These are phyloP conservation scores for Eucalyptus shirleyi DNA, from an alignment of 345 rosid genomes.

Conservation along the genomic window DNA sequence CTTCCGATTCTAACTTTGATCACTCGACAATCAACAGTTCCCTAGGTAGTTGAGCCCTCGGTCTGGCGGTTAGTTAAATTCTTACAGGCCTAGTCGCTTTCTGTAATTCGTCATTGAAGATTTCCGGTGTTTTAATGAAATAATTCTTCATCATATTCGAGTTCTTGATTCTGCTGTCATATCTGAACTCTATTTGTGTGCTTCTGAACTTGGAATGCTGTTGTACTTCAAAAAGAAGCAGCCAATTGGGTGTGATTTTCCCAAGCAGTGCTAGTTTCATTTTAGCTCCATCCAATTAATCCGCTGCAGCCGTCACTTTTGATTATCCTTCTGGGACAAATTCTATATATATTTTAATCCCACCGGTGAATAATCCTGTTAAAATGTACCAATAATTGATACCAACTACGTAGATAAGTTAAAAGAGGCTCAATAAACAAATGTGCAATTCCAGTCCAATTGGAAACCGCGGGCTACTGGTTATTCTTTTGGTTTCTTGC, in stretches of 20 bases:
- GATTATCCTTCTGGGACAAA: not conserved
- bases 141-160: not conserved
- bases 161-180: not conserved
- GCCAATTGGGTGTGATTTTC: not conserved
- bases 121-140: not conserved
- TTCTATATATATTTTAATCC: not conserved
- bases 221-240: not conserved
- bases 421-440: not conserved
- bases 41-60: not conserved
- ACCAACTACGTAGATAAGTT: not conserved
- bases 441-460: not conserved
- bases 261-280: not conserved
- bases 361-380: not conserved
- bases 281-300: not conserved
- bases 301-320: not conserved
- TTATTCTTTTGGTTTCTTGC: not conserved
- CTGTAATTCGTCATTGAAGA: not conserved
- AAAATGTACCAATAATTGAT: not conserved
- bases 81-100: not conserved
- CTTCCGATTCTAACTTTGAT: not conserved
- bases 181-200: not conserved
- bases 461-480: not conserved
- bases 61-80: not conserved
- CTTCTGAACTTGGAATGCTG: not conserved
- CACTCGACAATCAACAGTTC: not conserved